Percentiles rank a stretch among this genome's conserved stretches.
phyloP scores from a whole-genome alignment of 257 asterid species.

The Lavandula angustifolia region DNA sequence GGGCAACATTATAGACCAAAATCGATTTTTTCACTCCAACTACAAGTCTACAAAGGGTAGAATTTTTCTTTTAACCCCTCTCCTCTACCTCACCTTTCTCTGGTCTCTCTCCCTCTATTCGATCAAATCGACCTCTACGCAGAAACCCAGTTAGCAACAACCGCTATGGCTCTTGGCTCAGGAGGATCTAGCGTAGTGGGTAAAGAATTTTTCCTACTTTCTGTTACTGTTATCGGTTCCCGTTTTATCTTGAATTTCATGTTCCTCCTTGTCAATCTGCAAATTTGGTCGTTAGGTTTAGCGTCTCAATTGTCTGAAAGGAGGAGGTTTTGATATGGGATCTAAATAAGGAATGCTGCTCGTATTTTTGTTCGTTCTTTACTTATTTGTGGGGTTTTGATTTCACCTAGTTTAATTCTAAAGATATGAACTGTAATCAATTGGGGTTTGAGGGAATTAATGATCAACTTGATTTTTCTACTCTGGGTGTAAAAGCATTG shows the following conservation, averaged over 20 bases:
- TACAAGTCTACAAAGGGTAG: too few species aligned
- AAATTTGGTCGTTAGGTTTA: slow-evolving; percentile 18
- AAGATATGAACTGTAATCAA: not conserved
- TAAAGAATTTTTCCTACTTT: slow-evolving; percentile 25
- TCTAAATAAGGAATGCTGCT: slow-evolving; percentile 1
- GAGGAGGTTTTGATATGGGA: slow-evolving; percentile 20
- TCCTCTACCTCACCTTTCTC: too few species aligned
- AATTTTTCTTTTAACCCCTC: too few species aligned
- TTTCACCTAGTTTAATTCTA: not conserved
- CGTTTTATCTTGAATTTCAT: not conserved
- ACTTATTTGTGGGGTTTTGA: slow-evolving; percentile 1
- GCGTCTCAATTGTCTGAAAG: not conserved
- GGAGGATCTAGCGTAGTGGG: slow-evolving; percentile 89
- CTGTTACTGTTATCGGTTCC: too few species aligned
- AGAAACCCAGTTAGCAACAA: slow-evolving; percentile 20
- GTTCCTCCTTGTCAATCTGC: slow-evolving; percentile 19
- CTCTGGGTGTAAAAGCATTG: not conserved
- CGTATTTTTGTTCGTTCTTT: not conserved
- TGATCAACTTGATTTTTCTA: not conserved
- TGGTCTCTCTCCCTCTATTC: too few species aligned
- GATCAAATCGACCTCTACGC: too few species aligned
- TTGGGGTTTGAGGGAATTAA: not conserved
- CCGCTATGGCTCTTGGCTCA: slow-evolving; percentile 70
- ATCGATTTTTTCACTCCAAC: too few species aligned
- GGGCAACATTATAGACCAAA: too few species aligned